phyloP scores from a whole-genome alignment of 2,329 filamentous ascomycete genomes.

The Fusarium virguliforme region DNA sequence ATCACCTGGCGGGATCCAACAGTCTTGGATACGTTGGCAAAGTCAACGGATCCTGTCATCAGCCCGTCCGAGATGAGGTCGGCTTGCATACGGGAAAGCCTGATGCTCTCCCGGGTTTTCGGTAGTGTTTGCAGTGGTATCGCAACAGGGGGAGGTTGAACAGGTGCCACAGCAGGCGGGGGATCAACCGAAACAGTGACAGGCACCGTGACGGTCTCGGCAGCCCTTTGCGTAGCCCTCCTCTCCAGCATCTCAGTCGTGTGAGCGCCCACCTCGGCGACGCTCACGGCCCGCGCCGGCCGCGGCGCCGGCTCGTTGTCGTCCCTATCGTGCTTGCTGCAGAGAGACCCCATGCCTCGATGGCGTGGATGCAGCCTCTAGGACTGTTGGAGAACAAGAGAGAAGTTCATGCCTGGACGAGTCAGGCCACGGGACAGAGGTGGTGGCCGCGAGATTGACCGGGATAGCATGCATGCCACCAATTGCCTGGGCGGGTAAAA shows the following conservation, averaged over 20 bases:
- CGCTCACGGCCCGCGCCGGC: background rate
- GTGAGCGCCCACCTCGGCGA: background rate
- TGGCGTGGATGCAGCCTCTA: conserved; percentile 2
- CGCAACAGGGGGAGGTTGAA: background rate
- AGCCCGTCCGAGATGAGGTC: background rate
- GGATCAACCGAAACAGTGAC: background rate
- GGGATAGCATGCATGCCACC: conserved; percentile 2
- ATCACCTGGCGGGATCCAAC: background rate
- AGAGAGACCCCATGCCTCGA: conserved; percentile 5
- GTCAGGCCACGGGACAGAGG: background rate
- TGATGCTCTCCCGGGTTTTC: background rate
- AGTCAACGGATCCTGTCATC: background rate
- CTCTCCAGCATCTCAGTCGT: conserved; percentile 10
- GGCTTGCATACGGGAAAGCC: conserved; percentile 1
- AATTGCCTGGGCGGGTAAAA: conserved; percentile 6
- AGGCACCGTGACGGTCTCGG: background rate
- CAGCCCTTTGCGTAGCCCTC: background rate
- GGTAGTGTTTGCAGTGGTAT: background rate
- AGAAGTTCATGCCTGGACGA: background rate
- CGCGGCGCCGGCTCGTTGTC: background rate
- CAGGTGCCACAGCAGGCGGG: background rate
- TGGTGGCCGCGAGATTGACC: background rate
- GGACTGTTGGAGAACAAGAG: background rate
- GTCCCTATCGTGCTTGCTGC: conserved; percentile 5
- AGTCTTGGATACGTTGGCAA: conserved; percentile 1